Base-by-base conservation (phyloP, 768 basidiomycete genomes). In the Suillus subalutaceus region DNA sequence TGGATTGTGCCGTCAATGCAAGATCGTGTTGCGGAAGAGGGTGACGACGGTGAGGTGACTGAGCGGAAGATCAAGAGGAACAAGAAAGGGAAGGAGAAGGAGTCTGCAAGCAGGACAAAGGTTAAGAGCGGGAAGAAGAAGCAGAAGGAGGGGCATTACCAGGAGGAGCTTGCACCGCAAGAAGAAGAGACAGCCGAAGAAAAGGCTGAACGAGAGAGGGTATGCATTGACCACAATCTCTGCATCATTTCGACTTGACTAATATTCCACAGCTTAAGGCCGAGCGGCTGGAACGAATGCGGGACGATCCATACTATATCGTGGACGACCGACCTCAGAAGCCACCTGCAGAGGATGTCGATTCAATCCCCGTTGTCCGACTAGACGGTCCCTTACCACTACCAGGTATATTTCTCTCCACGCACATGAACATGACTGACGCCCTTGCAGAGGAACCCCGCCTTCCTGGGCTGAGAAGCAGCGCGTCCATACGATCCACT, bases 231-330 rank as follows among this genome's bases (percentile, higher is more conserved):
- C 38, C 9, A 10, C 9, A 18, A 62, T 20, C 20, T 65, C 18
- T 37, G 4, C 32, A 16, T 43, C 37, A 30, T 10, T 18, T 65
- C 68, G 63, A 75, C 50, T 41, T n/a, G 52, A 23, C 6, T 63
- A 48, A 65, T 57, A 32, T 32, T 40, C 65, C 61, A 43, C 70
- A 97, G 95, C 84, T 87, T 55, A 90, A 88, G 70, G 89, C 86
- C 35, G 93, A 92, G 70, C 85, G 93, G 38, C 79, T 89, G 58
- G 94, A 90, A 60, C 87, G 90, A 66, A 81, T 90, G 68, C 86
- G 87, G 48, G 92, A 94, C 68, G 95, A 99, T 73, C 96, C 96
- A 5, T 97, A 95, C 79, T 96, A 97, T 77, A 89, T 97, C 68
- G 83, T 89, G 46, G 91, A 93, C 69, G 86, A 87, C 50, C 79